Evolutionary conservation across 2,329 filamentous ascomycete genomes (phyloP), one percentile per base, ranked within the genome.

Genomic region (Cryphonectria parasitica): DNA sequence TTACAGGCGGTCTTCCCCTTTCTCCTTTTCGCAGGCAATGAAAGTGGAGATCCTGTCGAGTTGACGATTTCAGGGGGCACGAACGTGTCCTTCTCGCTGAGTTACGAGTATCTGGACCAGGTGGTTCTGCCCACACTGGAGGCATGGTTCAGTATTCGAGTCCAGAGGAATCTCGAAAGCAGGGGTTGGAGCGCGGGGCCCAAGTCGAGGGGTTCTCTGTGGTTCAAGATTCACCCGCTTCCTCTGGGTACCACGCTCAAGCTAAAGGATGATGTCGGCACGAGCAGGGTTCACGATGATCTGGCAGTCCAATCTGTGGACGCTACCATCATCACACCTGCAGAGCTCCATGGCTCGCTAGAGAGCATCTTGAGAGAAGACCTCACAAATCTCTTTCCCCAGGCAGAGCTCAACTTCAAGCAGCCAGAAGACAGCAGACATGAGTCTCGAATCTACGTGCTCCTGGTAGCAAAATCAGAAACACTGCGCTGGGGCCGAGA

Each of bases 71-170:
- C 83, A 1, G 88, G 88, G 6, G 88, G 89, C 22, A 90, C 88
- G 1, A 90, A 91, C 73, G 85, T 87, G 2, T 80, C 82, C 13
- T 88, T 83, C 75, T 88, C 88, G 0, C 81, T 83, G 1, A 88
- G 84, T n/a, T 89, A 83, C 71, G 88, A 91, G 75, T 91, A 90
- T 75, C 78, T 90, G 3, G 87, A 89, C 74, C 88, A 90, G 74
- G 85, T 90, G 0, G 80, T 91, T 0, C 78, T 90, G 43, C 88
- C 88, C 2, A 80, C 82, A 0, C 78, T 91, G 0, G 81, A 87
- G 74, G 79, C 81, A 2, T 80, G 81, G 3, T 89, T 89, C 68
- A 82, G 83, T 1, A 77, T 89, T 56, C 68, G 70, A 0, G 81
- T 88, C 3, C 82, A 86, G 71, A 77, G 87, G 10, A 74, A 77